Evolutionary conservation across 306 rosid genomes (phyloP).

Genomic region (Mimosa pudica): DNA sequence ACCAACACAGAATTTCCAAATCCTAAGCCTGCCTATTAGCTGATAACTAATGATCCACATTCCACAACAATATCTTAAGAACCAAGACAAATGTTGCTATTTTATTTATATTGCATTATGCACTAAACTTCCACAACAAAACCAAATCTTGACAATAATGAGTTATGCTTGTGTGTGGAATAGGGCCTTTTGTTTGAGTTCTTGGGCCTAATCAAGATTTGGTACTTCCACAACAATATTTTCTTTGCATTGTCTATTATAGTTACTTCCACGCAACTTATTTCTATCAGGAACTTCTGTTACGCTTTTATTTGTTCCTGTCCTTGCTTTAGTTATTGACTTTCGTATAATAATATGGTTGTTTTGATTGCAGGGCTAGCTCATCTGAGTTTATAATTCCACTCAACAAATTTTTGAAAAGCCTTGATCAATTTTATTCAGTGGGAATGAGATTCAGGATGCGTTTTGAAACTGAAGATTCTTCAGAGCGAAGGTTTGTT

Average conservation of each 20-base stretch:
- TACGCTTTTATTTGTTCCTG: neutral
- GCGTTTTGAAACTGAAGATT: conserved; percentile 90
- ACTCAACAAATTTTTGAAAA: conserved; percentile 60
- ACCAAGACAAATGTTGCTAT: neutral
- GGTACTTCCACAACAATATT: no score
- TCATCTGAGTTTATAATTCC: conserved; percentile 87
- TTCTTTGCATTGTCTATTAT: no score
- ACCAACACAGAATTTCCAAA: neutral
- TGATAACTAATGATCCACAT: neutral
- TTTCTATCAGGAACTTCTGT: neutral
- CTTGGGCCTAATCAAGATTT: no score
- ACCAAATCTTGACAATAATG: neutral
- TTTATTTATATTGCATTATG: no score
- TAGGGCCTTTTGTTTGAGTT: neutral
- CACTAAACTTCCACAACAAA: neutral
- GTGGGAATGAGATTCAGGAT: conserved; percentile 91
- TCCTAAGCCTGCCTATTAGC: neutral
- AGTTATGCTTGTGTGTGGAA: neutral
- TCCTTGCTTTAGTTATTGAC: neutral
- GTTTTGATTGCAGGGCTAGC: conserved; percentile 58
- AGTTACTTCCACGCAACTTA: no score
- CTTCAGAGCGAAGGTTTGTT: conserved; percentile 82
- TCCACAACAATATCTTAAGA: neutral
- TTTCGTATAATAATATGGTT: neutral
- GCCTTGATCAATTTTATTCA: conserved; percentile 65